These are phyloP conservation scores for Psidium guajava DNA, from an alignment of 345 rosid genomes.

Conservation along the genomic window DNA sequence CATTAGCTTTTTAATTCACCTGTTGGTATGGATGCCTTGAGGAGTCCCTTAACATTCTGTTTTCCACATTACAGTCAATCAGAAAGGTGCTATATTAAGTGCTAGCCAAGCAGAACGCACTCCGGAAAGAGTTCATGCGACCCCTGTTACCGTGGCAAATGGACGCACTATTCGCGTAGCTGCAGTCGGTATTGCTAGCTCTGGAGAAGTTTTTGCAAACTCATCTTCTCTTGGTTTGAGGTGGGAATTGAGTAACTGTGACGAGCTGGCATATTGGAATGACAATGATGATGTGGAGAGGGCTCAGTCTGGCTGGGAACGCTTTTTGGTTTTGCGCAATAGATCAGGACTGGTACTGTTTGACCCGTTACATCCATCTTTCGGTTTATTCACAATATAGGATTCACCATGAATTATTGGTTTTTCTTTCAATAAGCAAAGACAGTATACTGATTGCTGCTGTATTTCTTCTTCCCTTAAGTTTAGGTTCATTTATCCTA, in stretches of 20 bases:
- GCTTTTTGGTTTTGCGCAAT: constrained; percentile 61
- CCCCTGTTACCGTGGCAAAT: constrained; percentile 78
- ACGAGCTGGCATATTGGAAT: constrained; percentile 66
- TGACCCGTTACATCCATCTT: background rate
- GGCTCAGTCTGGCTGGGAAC: constrained; percentile 70
- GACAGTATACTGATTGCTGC: background rate
- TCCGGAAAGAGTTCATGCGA: constrained; percentile 39
- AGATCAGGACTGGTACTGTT: constrained; percentile 68
- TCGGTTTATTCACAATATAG: background rate
- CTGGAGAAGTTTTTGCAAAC: constrained; percentile 80
- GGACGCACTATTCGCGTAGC: constrained; percentile 74
- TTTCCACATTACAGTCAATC: constrained; percentile 42
- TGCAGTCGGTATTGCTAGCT: constrained; percentile 56
- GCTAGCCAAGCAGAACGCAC: constrained; percentile 50
- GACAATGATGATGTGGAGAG: constrained; percentile 33
- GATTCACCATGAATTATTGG: background rate
- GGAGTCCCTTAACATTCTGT: background rate
- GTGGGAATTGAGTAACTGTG: constrained; percentile 76
- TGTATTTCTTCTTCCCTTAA: background rate
- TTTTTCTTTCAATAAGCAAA: background rate
- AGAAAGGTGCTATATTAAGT: constrained; percentile 39
- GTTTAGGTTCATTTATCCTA: background rate
- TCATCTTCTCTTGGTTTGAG: constrained; percentile 71
- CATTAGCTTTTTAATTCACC: background rate
- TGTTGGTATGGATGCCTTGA: background rate